A percentile compares a stretch with the other conserved stretches of the same genome.
These are phyloP conservation scores for Periconia sp. DNA, from an alignment of 2,329 filamentous ascomycete genomes.

Conservation along the genomic window DNA sequence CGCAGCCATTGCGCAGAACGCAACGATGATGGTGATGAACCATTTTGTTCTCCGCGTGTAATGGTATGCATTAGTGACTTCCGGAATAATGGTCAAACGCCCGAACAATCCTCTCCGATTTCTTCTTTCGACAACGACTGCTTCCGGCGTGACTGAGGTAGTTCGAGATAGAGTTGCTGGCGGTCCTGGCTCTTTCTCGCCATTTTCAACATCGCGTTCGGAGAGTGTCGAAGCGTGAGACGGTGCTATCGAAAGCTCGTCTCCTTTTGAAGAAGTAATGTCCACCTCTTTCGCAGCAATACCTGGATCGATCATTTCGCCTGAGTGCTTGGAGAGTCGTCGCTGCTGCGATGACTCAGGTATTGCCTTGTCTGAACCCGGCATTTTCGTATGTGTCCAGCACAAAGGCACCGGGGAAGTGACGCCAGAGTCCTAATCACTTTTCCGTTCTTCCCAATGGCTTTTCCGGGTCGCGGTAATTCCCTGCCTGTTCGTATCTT, in stretches of 20 bases:
- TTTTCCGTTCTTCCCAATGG: neutral
- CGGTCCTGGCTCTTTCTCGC: constrained; percentile 8
- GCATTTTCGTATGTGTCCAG: neutral
- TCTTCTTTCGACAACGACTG: constrained; percentile 56
- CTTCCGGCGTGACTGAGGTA: constrained; percentile 44
- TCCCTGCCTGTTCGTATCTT: too few species aligned
- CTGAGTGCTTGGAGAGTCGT: neutral
- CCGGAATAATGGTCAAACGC: constrained; percentile 73
- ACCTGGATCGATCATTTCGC: neutral
- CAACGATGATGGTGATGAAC: constrained; percentile 79
- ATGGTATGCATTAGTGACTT: constrained; percentile 76
- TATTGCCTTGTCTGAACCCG: neutral
- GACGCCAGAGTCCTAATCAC: too few species aligned
- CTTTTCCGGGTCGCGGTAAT: constrained; percentile 12
- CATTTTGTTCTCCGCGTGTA: constrained; percentile 81
- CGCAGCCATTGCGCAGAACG: constrained; percentile 75
- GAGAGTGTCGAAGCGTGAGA: constrained; percentile 30
- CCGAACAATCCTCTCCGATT: constrained; percentile 76
- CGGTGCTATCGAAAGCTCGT: constrained; percentile 26
- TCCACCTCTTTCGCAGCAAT: constrained; percentile 17
- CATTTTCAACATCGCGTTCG: constrained; percentile 24
- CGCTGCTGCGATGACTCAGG: constrained; percentile 2
- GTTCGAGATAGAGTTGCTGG: constrained; percentile 33
- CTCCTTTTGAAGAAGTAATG: constrained; percentile 16
- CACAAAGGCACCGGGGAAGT: too few species aligned